Evolutionary conservation across 2,329 filamentous ascomycete species (phyloP).

Genomic region (Penicillium sp.): DNA sequence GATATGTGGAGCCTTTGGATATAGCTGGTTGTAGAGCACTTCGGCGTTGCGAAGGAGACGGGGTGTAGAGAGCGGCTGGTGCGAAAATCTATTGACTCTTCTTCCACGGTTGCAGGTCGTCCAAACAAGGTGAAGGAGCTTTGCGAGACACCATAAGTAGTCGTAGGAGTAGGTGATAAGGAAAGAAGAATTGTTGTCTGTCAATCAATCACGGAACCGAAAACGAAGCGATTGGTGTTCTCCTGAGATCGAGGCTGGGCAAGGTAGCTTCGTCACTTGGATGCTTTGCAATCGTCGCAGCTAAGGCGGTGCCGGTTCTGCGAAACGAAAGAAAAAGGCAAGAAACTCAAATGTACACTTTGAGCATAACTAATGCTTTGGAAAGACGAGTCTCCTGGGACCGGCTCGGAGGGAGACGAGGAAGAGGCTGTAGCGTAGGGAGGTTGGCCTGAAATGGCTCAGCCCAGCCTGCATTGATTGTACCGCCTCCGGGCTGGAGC

Average conservation of each 20-base stretch:
- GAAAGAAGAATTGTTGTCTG: neutral
- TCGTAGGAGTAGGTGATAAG: neutral
- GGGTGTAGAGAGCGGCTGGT: slow-evolving; percentile 29
- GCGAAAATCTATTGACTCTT: slow-evolving; percentile 17
- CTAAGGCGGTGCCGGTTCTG: too few relatives aligned
- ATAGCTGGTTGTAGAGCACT: slow-evolving; percentile 23
- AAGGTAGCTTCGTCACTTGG: too few relatives aligned
- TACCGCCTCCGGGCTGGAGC: neutral
- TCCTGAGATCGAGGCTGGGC: too few relatives aligned
- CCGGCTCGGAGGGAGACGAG: neutral
- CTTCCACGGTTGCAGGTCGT: slow-evolving; percentile 29
- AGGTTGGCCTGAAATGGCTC: neutral
- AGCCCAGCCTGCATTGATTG: neutral
- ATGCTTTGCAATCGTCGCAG: too few relatives aligned
- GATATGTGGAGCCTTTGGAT: slow-evolving; percentile 31
- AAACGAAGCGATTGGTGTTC: too few relatives aligned
- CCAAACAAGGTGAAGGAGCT: slow-evolving; percentile 32
- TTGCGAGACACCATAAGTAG: slow-evolving; percentile 38
- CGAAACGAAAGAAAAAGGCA: too few relatives aligned
- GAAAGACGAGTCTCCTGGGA: too few relatives aligned
- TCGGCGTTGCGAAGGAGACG: slow-evolving; percentile 23
- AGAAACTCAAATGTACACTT: too few relatives aligned
- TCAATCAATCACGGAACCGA: neutral
- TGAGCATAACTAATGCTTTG: too few relatives aligned
- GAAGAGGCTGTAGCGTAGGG: neutral